Evolutionary conservation across 148 eudicot genomes (phyloP).

Genomic region (Nepenthes gracilis): DNA sequence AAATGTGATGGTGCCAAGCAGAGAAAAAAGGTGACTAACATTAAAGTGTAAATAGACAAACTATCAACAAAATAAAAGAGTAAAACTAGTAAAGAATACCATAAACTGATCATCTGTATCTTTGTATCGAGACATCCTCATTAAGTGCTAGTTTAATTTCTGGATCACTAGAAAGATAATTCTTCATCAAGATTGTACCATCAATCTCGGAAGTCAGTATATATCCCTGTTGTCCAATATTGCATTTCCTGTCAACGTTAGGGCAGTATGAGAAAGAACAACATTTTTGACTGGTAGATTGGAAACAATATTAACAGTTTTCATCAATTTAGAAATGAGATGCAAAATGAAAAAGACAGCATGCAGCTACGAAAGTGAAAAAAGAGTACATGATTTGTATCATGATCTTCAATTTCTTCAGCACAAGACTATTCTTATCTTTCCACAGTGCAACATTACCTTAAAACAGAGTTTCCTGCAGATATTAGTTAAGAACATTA

Average conservation of each 20-base stretch:
- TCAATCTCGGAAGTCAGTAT: slow-evolving; percentile 96
- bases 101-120: slow-evolving; percentile 54
- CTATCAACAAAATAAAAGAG: slow-evolving; percentile 4
- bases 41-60: background rate
- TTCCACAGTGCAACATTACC: too few species aligned
- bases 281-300: too few species aligned
- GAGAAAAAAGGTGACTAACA: background rate
- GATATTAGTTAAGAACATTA: too few species aligned
- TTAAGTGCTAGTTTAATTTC: slow-evolving; percentile 85
- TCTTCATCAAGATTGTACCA: slow-evolving; percentile 96
- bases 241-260: background rate
- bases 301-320: too few species aligned
- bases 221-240: slow-evolving; percentile 49
- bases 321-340: too few species aligned
- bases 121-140: slow-evolving; percentile 74
- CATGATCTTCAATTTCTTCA: too few species aligned
- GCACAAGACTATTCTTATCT: too few species aligned
- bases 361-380: too few species aligned
- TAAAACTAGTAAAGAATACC: slow-evolving; percentile 34
- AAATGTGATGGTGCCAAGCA: background rate
- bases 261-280: background rate
- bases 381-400: too few species aligned
- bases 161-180: slow-evolving; percentile 92
- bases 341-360: too few species aligned
- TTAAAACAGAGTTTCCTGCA: too few species aligned